Conservation (phyloP, 768 basidiomycete genomes). For the Boletus bicolor region DNA sequence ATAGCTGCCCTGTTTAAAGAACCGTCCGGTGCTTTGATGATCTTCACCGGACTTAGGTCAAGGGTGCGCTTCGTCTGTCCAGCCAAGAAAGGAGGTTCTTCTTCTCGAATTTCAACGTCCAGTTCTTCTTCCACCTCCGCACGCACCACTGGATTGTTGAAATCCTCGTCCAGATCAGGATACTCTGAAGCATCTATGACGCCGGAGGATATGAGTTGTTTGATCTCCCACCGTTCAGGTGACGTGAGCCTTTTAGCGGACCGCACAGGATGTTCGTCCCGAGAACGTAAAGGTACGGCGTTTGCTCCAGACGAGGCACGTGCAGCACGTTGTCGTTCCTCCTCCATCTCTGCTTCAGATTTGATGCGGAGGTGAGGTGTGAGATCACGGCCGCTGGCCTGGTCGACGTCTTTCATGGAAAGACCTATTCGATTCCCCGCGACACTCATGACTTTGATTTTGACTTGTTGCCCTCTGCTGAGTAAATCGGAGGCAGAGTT, state of each 20-base stretch:
- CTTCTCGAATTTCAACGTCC: slow-evolving; percentile 95
- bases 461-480: slow-evolving; percentile 79
- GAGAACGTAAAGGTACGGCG: slow-evolving; percentile 70
- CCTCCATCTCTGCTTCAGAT: slow-evolving; percentile 89
- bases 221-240: slow-evolving; percentile 99
- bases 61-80: slow-evolving; percentile 96
- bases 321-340: slow-evolving; percentile 62
- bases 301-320: slow-evolving; percentile 81
- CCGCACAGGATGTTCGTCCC: slow-evolving; percentile 49
- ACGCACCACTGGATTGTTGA: slow-evolving; percentile 68
- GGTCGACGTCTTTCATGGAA: slow-evolving; percentile 99
- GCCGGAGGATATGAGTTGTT: slow-evolving; percentile 96
- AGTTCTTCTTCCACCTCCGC: slow-evolving; percentile 94
- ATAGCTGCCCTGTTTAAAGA: slow-evolving; percentile 94
- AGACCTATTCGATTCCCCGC: slow-evolving; percentile 78
- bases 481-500: slow-evolving; percentile 87
- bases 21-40: slow-evolving; percentile 98
- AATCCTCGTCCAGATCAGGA: slow-evolving; percentile 87
- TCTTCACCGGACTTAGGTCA: slow-evolving; percentile 95
- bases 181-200: slow-evolving; percentile 90
- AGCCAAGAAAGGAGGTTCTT: slow-evolving; percentile 92
- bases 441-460: slow-evolving; percentile 95
- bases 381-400: slow-evolving; percentile 82
- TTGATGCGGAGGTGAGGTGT: slow-evolving; percentile 94
- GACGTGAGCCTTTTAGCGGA: slow-evolving; percentile 90